Base-by-base conservation (phyloP, 2,329 filamentous ascomycete species). In the Hymenotorrendiella dingleyae region DNA sequence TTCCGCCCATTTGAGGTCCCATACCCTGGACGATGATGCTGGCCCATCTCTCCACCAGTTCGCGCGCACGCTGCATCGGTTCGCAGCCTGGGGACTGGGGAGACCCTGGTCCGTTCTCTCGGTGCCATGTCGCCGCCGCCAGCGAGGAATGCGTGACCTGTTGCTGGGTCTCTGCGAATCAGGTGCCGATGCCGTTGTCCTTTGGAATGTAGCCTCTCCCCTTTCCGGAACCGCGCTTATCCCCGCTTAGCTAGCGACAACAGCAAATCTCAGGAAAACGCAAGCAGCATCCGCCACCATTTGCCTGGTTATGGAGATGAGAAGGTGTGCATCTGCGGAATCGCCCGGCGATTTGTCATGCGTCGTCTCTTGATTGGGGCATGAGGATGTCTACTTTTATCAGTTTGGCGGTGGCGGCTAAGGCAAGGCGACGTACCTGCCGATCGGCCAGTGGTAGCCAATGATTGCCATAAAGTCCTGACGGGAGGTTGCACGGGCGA, bases 21-120 rank as follows among this genome's bases (percentile, higher is more conserved):
- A 24, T 32, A 20, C 39, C 39, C 40, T 30, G 36, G 30, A 44
- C 50, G n/a, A 30, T 38, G 21, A 40, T 24, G 27, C 26, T 44
- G 19, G 28, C 33, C 10, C 17, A 10, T 41, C 46, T 47, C 53
- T 57, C 55, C 58, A 57, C 56, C 56, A 49, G 57, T 60, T 61
- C 57, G 47, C 43, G 52, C 56, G 51, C 32, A 41, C 32, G 40
- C 33, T 42, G 40, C 45, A 42, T 37, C 36, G 42, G 46, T 51
- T 52, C 39, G 46, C 48, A 48, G 48, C 36, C 37, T 20, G 19
- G 22, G 16, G 16, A 20, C 32, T 7, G 32, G 32, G 32, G 17
- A 34, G 22, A 34, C 32, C 32, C 32, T 34, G 19, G n/a, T n/a
- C n/a, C n/a, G n/a, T n/a, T n/a, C 5, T 33, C 22, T 11, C 8